These are phyloP conservation scores for Arachnomyces sp. DNA, from an alignment of 2,329 filamentous ascomycete species.

Conservation along the genomic window DNA sequence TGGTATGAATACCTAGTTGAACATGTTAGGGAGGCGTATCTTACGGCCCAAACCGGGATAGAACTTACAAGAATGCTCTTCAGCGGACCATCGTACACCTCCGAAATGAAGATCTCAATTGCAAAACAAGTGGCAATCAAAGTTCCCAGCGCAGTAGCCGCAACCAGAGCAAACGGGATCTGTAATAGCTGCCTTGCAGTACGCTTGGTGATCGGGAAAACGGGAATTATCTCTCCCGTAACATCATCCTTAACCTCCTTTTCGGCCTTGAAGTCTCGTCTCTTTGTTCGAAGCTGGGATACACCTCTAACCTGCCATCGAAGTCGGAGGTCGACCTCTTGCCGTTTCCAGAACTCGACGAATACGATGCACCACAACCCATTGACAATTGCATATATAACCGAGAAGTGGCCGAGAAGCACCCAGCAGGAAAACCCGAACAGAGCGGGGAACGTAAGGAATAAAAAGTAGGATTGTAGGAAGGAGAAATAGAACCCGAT, in stretches of 20 bases:
- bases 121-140: constrained; percentile 82
- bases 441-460: constrained; percentile 71
- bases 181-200: constrained; percentile 71
- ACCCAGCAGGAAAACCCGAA: constrained; percentile 73
- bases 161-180: constrained; percentile 74
- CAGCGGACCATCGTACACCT: constrained; percentile 83
- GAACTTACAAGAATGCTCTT: constrained; percentile 69
- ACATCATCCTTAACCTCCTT: constrained; percentile 68
- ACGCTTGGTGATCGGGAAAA: constrained; percentile 70
- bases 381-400: constrained; percentile 68
- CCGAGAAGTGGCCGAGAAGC: constrained; percentile 76
- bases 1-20: constrained; percentile 67
- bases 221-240: constrained; percentile 68
- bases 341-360: constrained; percentile 93
- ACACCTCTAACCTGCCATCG: constrained; percentile 86
- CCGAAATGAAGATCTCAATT: constrained; percentile 91
- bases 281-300: constrained; percentile 68
- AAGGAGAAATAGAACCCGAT: constrained; percentile 97
- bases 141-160: constrained; percentile 63
- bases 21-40: constrained; percentile 6
- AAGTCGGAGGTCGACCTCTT: constrained; percentile 76
- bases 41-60: constrained; percentile 5
- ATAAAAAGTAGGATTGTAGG: constrained; percentile 80
- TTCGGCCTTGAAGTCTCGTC: constrained; percentile 72
- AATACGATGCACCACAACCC: constrained; percentile 85